These are phyloP conservation scores for Rhodotorula kratochvilovae DNA, from an alignment of 768 basidiomycete species.

Conservation along the genomic window DNA sequence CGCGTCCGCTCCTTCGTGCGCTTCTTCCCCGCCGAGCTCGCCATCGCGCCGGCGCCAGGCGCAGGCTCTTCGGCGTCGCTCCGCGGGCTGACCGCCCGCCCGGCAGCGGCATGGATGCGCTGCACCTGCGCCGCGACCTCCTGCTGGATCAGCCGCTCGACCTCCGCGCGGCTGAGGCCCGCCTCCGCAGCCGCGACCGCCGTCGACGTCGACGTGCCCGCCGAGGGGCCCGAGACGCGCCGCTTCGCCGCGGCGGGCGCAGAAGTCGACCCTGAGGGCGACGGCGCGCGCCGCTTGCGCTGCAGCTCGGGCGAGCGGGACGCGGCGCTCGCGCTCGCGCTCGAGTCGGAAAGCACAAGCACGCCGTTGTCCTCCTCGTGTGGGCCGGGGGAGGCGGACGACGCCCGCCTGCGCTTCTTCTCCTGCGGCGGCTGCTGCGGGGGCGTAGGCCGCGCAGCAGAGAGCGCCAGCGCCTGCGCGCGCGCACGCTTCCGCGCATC, in stretches of 20 bases:
- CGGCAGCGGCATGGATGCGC: neutral
- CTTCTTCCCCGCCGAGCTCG: neutral
- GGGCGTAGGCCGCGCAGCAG: neutral
- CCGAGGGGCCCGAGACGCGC: neutral
- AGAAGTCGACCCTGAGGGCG: neutral
- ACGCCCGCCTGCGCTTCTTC: neutral
- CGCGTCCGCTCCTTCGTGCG: neutral
- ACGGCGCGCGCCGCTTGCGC: neutral
- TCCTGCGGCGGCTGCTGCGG: neutral
- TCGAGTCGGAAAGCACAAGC: constrained; percentile 23
- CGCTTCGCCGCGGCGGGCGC: neutral
- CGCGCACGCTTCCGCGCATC: neutral
- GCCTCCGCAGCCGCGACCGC: neutral
- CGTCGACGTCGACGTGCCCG: neutral
- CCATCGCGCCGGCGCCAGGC: neutral
- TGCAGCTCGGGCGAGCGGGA: neutral
- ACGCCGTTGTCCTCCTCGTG: neutral
- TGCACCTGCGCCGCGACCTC: neutral
- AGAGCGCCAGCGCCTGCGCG: neutral
- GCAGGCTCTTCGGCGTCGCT: neutral
- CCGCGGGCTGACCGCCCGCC: neutral
- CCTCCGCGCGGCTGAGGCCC: neutral
- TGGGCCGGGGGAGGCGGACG: neutral
- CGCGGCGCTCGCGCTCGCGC: neutral
- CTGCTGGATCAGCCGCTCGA: neutral